Evolutionary conservation across 1,284 basidiomycete species (phyloP).

Genomic region (Marasmius sp.): DNA sequence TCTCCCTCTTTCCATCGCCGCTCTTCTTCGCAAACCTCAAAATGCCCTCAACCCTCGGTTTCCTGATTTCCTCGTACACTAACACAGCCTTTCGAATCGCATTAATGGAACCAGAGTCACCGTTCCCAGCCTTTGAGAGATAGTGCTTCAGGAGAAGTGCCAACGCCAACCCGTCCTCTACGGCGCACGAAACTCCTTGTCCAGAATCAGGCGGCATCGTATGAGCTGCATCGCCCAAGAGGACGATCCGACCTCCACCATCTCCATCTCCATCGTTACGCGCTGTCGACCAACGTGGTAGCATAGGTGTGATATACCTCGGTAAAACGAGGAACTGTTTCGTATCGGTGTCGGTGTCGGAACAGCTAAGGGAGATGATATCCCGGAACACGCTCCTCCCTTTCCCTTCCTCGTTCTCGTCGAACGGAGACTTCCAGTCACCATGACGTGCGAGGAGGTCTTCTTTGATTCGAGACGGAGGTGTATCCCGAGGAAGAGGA

Average conservation of each 20-base stretch:
- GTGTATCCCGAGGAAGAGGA: slow-evolving; percentile 23
- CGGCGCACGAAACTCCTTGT: slow-evolving; percentile 37
- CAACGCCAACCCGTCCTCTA: slow-evolving; percentile 35
- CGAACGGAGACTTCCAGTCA: slow-evolving; percentile 32
- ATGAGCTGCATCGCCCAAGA: slow-evolving; percentile 39
- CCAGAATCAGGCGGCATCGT: slow-evolving; percentile 38
- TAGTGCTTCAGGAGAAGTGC: slow-evolving; percentile 33
- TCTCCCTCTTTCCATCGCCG: slow-evolving; percentile 29
- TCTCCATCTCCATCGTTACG: slow-evolving; percentile 15
- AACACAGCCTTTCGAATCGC: slow-evolving; percentile 1
- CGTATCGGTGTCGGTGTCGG: not conserved
- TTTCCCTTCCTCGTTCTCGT: slow-evolving; percentile 15
- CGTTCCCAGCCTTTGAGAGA: slow-evolving; percentile 16
- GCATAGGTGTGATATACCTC: slow-evolving; percentile 30
- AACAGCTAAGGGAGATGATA: slow-evolving; percentile 30
- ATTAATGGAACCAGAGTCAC: not conserved
- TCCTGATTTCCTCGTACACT: slow-evolving; percentile 33
- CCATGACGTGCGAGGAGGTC: slow-evolving; percentile 33
- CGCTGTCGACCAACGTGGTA: slow-evolving; percentile 29
- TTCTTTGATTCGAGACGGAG: slow-evolving; percentile 22
- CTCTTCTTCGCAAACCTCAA: slow-evolving; percentile 30
- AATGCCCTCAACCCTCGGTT: slow-evolving; percentile 31
- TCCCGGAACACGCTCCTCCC: slow-evolving; percentile 14
- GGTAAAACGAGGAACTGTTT: slow-evolving; percentile 29
- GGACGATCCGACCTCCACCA: slow-evolving; percentile 28